Percentiles rank a stretch among this genome's conserved stretches.
These are phyloP conservation scores for Kodamaea plutei DNA, from an alignment of 1,139 yeast genomes.

Conservation along the genomic window DNA sequence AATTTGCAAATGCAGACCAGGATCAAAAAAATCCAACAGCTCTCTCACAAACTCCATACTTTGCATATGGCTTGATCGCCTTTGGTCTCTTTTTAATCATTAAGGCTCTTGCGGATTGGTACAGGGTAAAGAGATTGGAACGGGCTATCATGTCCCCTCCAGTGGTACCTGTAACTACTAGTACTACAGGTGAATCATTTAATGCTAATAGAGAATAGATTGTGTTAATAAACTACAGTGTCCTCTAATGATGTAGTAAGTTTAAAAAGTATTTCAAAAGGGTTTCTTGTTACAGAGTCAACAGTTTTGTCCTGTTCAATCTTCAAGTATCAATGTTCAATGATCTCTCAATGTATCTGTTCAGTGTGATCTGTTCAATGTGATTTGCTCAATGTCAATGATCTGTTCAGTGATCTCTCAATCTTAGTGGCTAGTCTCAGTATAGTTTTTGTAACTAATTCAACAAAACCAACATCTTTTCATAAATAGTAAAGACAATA, in stretches of 20 bases:
- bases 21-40: constrained; percentile 12
- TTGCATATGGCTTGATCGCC: constrained; percentile 58
- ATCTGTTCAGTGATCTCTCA: no score
- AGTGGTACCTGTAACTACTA: constrained; percentile 6
- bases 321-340: no score
- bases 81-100: constrained; percentile 64
- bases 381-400: no score
- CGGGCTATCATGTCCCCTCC: constrained; percentile 52
- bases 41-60: constrained; percentile 30
- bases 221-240: no score
- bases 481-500: constrained; percentile 91
- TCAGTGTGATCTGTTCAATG: no score
- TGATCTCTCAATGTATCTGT: no score
- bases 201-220: constrained; percentile 7
- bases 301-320: no score
- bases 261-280: no score
- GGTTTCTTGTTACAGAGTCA: no score
- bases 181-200: constrained; percentile 9
- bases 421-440: no score
- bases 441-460: no score
- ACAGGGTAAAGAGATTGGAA: constrained; percentile 76
- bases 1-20: constrained; percentile 9
- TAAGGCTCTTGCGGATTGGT: constrained; percentile 68
- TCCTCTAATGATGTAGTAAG: no score
- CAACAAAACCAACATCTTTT: constrained; percentile 68